Conservation (phyloP, 2,329 filamentous ascomycete genomes). For the Alternaria brassicicola region DNA sequence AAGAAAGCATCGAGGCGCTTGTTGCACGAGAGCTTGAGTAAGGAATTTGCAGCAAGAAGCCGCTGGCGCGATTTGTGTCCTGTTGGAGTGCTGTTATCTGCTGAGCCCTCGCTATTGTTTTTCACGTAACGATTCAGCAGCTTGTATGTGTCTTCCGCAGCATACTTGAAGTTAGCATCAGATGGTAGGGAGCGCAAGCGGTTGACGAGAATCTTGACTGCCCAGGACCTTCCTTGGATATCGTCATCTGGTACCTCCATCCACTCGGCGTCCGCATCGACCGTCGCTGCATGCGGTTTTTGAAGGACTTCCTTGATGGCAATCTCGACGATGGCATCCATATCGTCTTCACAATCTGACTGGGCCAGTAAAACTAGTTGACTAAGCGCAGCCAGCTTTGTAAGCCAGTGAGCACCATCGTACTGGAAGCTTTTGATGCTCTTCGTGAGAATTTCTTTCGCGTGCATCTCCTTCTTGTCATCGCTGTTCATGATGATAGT, state of each 20-base stretch:
- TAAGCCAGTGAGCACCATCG: slow-evolving; percentile 73
- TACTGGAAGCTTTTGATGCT: slow-evolving; percentile 77
- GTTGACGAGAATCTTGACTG: slow-evolving; percentile 86
- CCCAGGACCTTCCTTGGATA: slow-evolving; percentile 80
- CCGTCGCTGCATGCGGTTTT: slow-evolving; percentile 64
- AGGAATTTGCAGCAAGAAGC: slow-evolving; percentile 77
- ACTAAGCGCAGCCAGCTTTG: slow-evolving; percentile 72
- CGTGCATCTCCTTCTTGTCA: slow-evolving; percentile 81
- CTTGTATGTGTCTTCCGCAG: slow-evolving; percentile 73
- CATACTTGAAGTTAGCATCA: slow-evolving; percentile 55
- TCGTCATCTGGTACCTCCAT: slow-evolving; percentile 74
- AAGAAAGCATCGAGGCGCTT: slow-evolving; percentile 79
- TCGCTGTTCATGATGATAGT: slow-evolving; percentile 82
- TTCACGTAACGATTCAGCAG: slow-evolving; percentile 78
- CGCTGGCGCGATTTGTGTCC: slow-evolving; percentile 82
- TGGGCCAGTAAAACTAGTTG: slow-evolving; percentile 78
- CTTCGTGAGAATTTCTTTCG: slow-evolving; percentile 79
- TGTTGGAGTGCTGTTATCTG: slow-evolving; percentile 72
- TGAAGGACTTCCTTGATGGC: slow-evolving; percentile 76
- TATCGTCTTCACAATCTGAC: slow-evolving; percentile 70
- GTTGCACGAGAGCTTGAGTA: slow-evolving; percentile 80
- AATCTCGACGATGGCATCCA: slow-evolving; percentile 79
- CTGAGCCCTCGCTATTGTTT: slow-evolving; percentile 79
- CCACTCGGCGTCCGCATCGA: slow-evolving; percentile 60
- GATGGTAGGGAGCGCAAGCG: slow-evolving; percentile 67